A percentile compares a stretch with the other conserved stretches of the same genome.
phyloP scores from a whole-genome alignment of 2,329 filamentous ascomycete species.

The Aureobasidium zeae region DNA sequence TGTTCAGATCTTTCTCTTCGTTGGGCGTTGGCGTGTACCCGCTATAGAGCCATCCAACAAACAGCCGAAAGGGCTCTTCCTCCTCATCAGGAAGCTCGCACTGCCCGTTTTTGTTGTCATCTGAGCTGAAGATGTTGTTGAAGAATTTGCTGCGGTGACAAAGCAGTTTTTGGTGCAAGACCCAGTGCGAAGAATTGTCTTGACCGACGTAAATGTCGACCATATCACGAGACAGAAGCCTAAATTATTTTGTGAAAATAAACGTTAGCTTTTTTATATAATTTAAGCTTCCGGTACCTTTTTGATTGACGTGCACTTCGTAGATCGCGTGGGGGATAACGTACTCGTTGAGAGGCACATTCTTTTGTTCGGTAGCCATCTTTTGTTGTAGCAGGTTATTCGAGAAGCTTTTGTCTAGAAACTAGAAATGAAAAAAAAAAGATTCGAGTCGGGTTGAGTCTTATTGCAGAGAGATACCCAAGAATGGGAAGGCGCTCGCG shows the following conservation, averaged over 20 bases:
- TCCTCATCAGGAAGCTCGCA: conserved; percentile 46
- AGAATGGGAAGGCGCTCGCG: no score
- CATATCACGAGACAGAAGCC: conserved; percentile 45
- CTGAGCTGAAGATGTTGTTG: conserved; percentile 41
- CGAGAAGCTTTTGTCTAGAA: no score
- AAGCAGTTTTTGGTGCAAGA: conserved; percentile 48
- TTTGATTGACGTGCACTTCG: no score
- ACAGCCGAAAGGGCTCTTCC: conserved; percentile 41
- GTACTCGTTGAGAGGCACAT: conserved; percentile 37
- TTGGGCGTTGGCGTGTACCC: conserved; percentile 38
- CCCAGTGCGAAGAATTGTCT: conserved; percentile 44
- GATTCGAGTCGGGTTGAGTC: no score
- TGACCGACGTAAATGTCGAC: conserved; percentile 48
- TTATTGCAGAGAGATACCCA: no score
- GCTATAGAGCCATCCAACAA: conserved; percentile 47
- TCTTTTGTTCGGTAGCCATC: conserved; percentile 23
- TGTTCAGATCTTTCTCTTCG: conserved; percentile 42
- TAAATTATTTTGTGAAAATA: no score
- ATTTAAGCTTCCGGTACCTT: no score
- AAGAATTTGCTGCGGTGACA: conserved; percentile 47
- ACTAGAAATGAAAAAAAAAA: no score
- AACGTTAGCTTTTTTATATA: conserved; percentile 1
- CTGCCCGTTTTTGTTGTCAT: conserved; percentile 29
- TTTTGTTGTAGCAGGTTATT: no score
- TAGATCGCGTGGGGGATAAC: conserved; percentile 13